phyloP scores from a whole-genome alignment of 139 green algal species.

The Gonium pectorale region DNA sequence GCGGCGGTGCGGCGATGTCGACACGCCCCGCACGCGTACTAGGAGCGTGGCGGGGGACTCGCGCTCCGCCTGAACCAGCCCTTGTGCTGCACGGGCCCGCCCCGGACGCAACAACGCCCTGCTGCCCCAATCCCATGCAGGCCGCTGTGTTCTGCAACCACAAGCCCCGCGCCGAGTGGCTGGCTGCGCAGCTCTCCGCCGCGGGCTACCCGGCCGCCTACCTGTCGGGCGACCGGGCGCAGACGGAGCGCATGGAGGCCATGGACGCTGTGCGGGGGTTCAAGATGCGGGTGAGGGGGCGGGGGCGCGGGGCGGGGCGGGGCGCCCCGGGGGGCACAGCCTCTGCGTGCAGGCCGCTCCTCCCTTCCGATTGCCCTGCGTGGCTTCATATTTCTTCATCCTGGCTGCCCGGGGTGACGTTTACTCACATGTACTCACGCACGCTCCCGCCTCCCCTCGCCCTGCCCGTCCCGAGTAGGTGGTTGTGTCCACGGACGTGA shows the following conservation, averaged over 20 bases:
- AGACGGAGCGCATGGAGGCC: conserved; percentile 65
- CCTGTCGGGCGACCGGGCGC: conserved; percentile 70
- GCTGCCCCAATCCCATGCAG: conserved; percentile 48
- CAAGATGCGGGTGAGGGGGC: conserved; percentile 47
- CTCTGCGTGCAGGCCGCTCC: no score
- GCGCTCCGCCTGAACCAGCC: no score
- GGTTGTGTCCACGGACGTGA: conserved; percentile 86
- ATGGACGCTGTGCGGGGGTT: conserved; percentile 76
- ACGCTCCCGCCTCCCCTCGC: background rate
- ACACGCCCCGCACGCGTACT: no score
- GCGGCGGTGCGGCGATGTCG: no score
- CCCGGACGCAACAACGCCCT: background rate
- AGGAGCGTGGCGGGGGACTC: no score
- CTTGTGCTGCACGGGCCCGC: background rate
- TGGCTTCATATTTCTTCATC: no score
- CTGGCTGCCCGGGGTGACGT: no score
- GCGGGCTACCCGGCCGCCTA: conserved; percentile 74
- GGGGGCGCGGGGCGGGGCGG: background rate
- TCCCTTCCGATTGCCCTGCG: no score
- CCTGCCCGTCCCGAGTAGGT: conserved; percentile 57
- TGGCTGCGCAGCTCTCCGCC: conserved; percentile 63
- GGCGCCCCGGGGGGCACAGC: no score
- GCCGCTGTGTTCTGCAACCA: conserved; percentile 85
- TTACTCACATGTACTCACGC: background rate
- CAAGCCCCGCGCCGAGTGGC: conserved; percentile 68